Evolutionary conservation across 192 early-diverging fungal genomes (phyloP).

Genomic region (Gigaspora rosea): DNA sequence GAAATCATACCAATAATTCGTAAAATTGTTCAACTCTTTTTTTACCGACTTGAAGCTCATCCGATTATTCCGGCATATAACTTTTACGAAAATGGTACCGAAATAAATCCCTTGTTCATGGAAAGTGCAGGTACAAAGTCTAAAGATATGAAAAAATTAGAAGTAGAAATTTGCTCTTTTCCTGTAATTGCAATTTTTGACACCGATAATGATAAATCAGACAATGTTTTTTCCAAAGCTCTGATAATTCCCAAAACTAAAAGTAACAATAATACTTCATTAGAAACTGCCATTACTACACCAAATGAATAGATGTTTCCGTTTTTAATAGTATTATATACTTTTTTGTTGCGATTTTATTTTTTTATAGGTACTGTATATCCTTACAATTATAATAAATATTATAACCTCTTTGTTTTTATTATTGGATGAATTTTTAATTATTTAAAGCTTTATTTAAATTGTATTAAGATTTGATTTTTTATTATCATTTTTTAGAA

Average conservation of each 20-base stretch:
- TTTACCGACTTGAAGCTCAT: neutral
- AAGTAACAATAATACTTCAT: neutral
- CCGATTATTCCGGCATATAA: neutral
- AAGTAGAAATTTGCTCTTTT: conserved; percentile 21
- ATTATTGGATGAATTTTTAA: too few relatives aligned
- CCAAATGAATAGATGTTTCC: too few relatives aligned
- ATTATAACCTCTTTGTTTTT: too few relatives aligned
- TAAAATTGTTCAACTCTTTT: conserved; percentile 2
- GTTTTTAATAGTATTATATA: too few relatives aligned
- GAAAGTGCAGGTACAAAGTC: neutral
- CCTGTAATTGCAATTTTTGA: neutral
- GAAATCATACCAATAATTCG: conserved; percentile 2
- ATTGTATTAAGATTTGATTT: too few relatives aligned
- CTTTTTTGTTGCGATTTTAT: too few relatives aligned
- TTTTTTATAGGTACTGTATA: too few relatives aligned
- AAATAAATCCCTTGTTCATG: conserved; percentile 1
- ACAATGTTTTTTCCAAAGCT: conserved; percentile 3
- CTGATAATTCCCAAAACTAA: conserved; percentile 6
- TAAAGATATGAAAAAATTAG: neutral
- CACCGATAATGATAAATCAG: neutral
- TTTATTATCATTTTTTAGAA: too few relatives aligned
- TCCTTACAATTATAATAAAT: too few relatives aligned
- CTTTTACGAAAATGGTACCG: neutral
- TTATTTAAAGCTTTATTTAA: too few relatives aligned
- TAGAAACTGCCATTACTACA: too few relatives aligned